phyloP scores from a whole-genome alignment of 1,284 basidiomycete genomes.

The Ceratobasidium sp. region DNA sequence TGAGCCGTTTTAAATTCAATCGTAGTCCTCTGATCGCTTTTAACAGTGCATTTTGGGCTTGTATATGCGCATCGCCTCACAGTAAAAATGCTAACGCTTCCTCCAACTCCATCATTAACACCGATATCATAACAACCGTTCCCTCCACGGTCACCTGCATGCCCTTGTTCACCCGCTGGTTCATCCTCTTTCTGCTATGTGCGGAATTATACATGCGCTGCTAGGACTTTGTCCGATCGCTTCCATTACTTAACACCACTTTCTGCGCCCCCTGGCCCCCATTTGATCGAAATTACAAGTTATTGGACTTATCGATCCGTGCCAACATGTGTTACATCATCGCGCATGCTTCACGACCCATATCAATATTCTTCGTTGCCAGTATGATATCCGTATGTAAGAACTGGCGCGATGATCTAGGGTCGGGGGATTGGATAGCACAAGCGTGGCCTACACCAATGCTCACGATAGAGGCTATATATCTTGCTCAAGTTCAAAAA shows the following conservation, averaged over 20 bases:
- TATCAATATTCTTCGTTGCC: neutral
- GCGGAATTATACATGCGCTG: neutral
- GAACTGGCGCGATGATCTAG: neutral
- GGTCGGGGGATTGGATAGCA: neutral
- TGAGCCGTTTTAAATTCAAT: too few relatives aligned
- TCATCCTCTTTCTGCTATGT: neutral
- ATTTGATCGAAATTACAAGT: conserved; percentile 12
- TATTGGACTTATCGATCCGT: neutral
- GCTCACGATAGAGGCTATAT: conserved; percentile 12
- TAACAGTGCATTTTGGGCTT: too few relatives aligned
- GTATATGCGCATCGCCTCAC: too few relatives aligned
- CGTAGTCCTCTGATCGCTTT: too few relatives aligned
- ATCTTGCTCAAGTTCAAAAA: neutral
- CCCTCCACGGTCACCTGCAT: neutral
- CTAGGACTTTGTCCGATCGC: neutral
- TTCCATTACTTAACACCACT: neutral
- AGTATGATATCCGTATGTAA: neutral
- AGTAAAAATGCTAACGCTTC: too few relatives aligned
- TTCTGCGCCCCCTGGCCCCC: conserved; percentile 7
- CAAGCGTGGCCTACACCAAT: conserved; percentile 12
- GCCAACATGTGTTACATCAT: neutral
- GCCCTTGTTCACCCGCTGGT: neutral
- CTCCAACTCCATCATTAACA: too few relatives aligned
- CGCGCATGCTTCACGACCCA: conserved; percentile 15
- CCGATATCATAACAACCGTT: neutral